Conservation (phyloP, 23 red algal species). For the Agarophyton chilense region DNA sequence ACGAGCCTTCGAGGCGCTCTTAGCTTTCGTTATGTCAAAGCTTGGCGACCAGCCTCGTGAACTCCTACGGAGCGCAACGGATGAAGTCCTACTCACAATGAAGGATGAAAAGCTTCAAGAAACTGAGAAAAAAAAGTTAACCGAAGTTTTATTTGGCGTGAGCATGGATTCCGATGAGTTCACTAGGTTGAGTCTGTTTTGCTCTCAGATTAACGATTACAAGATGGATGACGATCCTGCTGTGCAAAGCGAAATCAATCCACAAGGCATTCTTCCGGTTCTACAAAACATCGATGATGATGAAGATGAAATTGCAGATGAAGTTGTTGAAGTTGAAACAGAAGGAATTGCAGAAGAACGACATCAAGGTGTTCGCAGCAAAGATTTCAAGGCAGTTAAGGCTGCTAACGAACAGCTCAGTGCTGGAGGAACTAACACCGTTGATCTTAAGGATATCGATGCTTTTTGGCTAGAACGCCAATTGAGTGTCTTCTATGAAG, state of each 20-base stretch:
- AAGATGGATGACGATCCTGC: slow-evolving; percentile 31
- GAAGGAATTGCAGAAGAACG: slow-evolving; percentile 40
- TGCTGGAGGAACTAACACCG: neutral
- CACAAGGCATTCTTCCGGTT: neutral
- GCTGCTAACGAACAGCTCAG: neutral
- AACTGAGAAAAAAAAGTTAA: slow-evolving; percentile 38
- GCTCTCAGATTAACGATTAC: slow-evolving; percentile 76
- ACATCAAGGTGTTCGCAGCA: neutral
- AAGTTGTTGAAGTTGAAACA: slow-evolving; percentile 77
- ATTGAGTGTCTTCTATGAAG: slow-evolving; percentile 43
- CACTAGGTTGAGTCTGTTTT: slow-evolving; percentile 55
- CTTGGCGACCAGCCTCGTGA: slow-evolving; percentile 90
- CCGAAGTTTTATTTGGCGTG: slow-evolving; percentile 51
- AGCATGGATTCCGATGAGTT: slow-evolving; percentile 69
- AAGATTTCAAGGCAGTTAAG: slow-evolving; percentile 17
- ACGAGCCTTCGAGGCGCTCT: slow-evolving; percentile 73
- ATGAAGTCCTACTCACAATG: slow-evolving; percentile 70
- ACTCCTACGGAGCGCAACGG: slow-evolving; percentile 71
- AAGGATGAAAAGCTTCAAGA: slow-evolving; percentile 46
- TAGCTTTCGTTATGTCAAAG: slow-evolving; percentile 69
- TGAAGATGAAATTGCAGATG: slow-evolving; percentile 71
- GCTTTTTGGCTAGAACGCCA: slow-evolving; percentile 67
- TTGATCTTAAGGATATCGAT: slow-evolving; percentile 66
- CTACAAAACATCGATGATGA: slow-evolving; percentile 20
- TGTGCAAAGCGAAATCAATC: neutral